Conservation (phyloP, 78 protist species). For the Dictyostelium purpureum region DNA sequence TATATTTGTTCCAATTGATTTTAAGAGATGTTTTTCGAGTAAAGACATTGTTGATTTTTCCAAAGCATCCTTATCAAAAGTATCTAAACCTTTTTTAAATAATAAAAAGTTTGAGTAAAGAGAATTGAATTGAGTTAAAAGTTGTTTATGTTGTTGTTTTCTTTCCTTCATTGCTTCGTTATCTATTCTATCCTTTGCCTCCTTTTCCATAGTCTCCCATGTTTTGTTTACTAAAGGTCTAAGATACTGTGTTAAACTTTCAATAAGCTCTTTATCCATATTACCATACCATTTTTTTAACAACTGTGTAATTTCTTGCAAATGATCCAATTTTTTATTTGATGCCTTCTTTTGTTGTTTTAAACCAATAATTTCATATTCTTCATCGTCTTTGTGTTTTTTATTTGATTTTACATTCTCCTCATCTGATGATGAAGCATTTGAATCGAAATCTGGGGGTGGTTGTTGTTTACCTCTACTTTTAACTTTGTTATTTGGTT, state of each 20-base stretch:
- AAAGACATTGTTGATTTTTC: background rate
- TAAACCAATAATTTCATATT: constrained; percentile 14
- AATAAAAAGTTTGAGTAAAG: constrained; percentile 21
- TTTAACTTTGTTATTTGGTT: background rate
- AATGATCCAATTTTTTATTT: constrained; percentile 43
- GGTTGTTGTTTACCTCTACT: background rate
- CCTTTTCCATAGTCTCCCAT: constrained; percentile 64
- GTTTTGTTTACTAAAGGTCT: constrained; percentile 55
- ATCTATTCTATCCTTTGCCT: constrained; percentile 49
- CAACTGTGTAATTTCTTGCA: constrained; percentile 47
- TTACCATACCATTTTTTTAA: constrained; percentile 51
- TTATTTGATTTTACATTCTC: constrained; percentile 34
- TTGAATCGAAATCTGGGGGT: background rate
- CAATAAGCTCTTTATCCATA: constrained; percentile 68
- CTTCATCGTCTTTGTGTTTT: background rate
- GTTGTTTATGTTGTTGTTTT: constrained; percentile 28
- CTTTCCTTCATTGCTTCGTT: constrained; percentile 45
- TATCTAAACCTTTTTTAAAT: constrained; percentile 62
- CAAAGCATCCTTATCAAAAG: constrained; percentile 6
- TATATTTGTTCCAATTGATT: constrained; percentile 19
- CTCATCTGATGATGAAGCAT: constrained; percentile 1
- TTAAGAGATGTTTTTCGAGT: constrained; percentile 53
- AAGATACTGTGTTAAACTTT: constrained; percentile 50
- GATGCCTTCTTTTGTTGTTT: background rate
- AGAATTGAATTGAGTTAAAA: constrained; percentile 1